Conservation (phyloP, 1,139 yeast genomes). For the Yamadazyma sp. region DNA sequence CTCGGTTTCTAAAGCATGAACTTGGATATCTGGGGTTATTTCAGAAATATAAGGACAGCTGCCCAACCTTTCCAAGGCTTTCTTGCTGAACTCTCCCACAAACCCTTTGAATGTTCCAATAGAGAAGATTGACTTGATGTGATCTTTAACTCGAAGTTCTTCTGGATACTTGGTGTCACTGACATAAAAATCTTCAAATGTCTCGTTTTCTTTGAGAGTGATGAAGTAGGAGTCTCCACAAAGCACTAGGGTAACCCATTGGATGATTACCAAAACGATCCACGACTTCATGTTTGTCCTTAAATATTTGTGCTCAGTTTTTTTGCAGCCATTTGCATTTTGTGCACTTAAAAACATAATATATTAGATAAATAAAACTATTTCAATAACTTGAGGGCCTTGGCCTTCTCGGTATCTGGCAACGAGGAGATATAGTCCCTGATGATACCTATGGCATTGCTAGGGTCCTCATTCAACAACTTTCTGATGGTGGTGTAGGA, state of each 20-base stretch:
- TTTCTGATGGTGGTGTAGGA: slow-evolving; percentile 62
- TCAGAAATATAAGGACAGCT: slow-evolving; percentile 53
- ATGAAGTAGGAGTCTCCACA: slow-evolving; percentile 22
- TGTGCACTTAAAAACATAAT: neutral
- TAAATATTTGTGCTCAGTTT: neutral
- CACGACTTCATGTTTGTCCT: neutral
- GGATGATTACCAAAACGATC: neutral
- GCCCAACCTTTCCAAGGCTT: slow-evolving; percentile 46
- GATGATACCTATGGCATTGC: slow-evolving; percentile 55
- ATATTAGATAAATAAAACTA: slow-evolving; percentile 14
- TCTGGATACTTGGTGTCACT: slow-evolving; percentile 36
- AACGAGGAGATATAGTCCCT: slow-evolving; percentile 61
- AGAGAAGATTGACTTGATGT: slow-evolving; percentile 45
- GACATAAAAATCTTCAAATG: slow-evolving; percentile 40
- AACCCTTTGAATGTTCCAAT: slow-evolving; percentile 69
- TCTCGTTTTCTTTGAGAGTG: slow-evolving; percentile 25
- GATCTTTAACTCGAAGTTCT: slow-evolving; percentile 38
- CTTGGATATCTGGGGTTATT: slow-evolving; percentile 55
- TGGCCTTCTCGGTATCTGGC: slow-evolving; percentile 60
- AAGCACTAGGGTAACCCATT: neutral
- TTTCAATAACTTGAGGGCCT: slow-evolving; percentile 30
- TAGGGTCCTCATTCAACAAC: slow-evolving; percentile 57
- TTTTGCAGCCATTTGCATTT: slow-evolving; percentile 6
- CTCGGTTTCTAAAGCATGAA: slow-evolving; percentile 44
- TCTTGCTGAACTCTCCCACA: slow-evolving; percentile 55